Conservation (phyloP, 441 rosid species). For the Bruguiera hainesii region DNA sequence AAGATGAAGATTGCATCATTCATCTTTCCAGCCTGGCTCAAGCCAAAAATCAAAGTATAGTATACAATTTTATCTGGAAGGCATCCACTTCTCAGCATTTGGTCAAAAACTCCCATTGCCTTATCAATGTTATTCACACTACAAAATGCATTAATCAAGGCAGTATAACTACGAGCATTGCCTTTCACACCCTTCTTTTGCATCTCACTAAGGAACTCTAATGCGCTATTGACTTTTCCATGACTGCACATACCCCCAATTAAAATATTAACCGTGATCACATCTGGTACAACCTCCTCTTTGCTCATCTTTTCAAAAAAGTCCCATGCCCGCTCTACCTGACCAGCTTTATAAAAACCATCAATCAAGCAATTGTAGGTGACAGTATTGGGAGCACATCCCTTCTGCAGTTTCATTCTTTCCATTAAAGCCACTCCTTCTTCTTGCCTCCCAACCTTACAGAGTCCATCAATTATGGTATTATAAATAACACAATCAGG, state of each 20-base stretch:
- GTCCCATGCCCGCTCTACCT: conserved; percentile 49
- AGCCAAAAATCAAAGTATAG: conserved; percentile 57
- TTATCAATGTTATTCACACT: conserved; percentile 48
- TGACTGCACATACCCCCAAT: conserved; percentile 67
- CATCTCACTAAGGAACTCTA: conserved; percentile 48
- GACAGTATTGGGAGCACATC: conserved; percentile 39
- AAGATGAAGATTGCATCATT: conserved; percentile 45
- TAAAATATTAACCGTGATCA: conserved; percentile 50
- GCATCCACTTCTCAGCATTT: conserved; percentile 46
- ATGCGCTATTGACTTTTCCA: conserved; percentile 52
- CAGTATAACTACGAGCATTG: conserved; percentile 45
- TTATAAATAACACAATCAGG: conserved; percentile 65
- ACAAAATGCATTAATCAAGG: conserved; percentile 59
- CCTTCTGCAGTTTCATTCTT: conserved; percentile 45
- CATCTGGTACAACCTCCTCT: conserved; percentile 45
- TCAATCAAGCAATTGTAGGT: conserved; percentile 75
- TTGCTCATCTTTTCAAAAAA: conserved; percentile 58
- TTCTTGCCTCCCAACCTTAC: conserved; percentile 72
- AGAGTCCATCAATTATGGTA: conserved; percentile 67
- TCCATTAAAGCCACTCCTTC: conserved; percentile 55
- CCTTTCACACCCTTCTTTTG: conserved; percentile 44
- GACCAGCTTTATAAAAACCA: conserved; percentile 65
- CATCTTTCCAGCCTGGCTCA: conserved; percentile 61
- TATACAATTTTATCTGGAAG: conserved; percentile 54
- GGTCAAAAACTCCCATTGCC: conserved; percentile 56